Base-by-base conservation (phyloP, 345 rosid genomes). In the Ceriops zippeliana region DNA sequence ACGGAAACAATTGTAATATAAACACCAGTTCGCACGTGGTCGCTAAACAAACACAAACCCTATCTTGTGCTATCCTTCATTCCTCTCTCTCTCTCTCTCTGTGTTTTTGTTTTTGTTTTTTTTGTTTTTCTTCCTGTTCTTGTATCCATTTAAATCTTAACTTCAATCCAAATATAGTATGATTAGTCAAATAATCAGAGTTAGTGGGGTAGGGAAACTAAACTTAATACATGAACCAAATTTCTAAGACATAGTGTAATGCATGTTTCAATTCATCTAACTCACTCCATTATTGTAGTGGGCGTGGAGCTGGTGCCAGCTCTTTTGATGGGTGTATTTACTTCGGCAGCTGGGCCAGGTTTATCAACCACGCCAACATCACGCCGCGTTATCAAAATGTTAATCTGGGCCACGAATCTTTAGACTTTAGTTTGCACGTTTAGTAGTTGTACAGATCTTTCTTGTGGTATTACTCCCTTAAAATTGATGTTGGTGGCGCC, bases 321-420 rank as follows among this genome's bases (percentile, higher is more conserved):
- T 5, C 24, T 37, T 1, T 7, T 16, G 15, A 10, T 27, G n/a
- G 6, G 3, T 46, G 2, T 65, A 31, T 4, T 65, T 35, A 32
- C 24, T 11, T 2, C 13, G 10, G 3, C 0, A 10, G 73, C 47
- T 20, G 76, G 78, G 26, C 57, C 62, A 42, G 3, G 31, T 46
- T 35, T 53, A 71, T 54, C 56, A 60, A 22, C 73, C 34, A 74
- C 47, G 60, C 72, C 13, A 61, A 69, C 69, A 66, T 7, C 70
- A 15, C 42, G 22, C n/a, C 71, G 46, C 56, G 37, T 13, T 68
- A 28, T 30, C 37, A 4, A 34, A 34, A 21, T 62, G 28, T 16
- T 38, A 15, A 26, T 62, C 52, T 38, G 3, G 32, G 37, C 37
- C 37, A 42, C 47, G 16, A 42, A 42, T 10, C 47, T 3, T 42